Evolutionary conservation across 2,329 filamentous ascomycete genomes (phyloP).

Genomic region (Diaporthe sp.): DNA sequence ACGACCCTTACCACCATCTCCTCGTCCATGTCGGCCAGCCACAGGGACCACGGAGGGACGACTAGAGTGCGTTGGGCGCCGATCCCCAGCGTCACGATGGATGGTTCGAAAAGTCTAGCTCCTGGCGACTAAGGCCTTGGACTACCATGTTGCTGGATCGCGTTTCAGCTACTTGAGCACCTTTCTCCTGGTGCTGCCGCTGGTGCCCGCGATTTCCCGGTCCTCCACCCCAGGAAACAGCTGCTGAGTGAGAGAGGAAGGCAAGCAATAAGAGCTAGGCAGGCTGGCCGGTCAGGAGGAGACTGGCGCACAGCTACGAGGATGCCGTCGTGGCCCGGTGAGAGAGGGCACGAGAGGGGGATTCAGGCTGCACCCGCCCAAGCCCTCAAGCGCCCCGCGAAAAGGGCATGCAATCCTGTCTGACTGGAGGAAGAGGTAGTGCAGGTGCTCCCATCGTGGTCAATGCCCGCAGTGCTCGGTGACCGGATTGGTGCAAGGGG

Average conservation of each 20-base stretch:
- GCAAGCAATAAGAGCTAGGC: constrained; percentile 9
- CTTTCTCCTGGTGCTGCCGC: constrained; percentile 15
- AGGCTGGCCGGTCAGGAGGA: constrained; percentile 1
- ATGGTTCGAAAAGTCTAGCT: constrained; percentile 14
- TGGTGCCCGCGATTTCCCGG: constrained; percentile 5
- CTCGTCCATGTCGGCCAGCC: background rate
- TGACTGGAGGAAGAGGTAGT: constrained; percentile 16
- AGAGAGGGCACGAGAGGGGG: constrained; percentile 12
- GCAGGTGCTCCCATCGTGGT: background rate
- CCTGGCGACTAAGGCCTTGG: constrained; percentile 6
- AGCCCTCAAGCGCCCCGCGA: background rate
- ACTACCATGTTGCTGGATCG: constrained; percentile 17
- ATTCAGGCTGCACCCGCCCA: background rate
- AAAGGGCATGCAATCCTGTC: constrained; percentile 23
- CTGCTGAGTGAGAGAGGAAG: background rate
- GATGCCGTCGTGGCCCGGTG: constrained; percentile 5
- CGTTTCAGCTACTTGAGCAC: constrained; percentile 7
- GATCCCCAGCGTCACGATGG: constrained; percentile 28
- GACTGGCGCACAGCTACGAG: background rate
- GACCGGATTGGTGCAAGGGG: constrained; percentile 17
- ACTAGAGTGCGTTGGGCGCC: constrained; percentile 14
- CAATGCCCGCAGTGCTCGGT: constrained; percentile 27
- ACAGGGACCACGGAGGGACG: background rate
- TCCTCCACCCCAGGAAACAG: background rate
- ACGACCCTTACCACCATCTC: no score